Conservation (phyloP, 1,284 basidiomycete species). For the Cryptococcus deneoformans region DNA sequence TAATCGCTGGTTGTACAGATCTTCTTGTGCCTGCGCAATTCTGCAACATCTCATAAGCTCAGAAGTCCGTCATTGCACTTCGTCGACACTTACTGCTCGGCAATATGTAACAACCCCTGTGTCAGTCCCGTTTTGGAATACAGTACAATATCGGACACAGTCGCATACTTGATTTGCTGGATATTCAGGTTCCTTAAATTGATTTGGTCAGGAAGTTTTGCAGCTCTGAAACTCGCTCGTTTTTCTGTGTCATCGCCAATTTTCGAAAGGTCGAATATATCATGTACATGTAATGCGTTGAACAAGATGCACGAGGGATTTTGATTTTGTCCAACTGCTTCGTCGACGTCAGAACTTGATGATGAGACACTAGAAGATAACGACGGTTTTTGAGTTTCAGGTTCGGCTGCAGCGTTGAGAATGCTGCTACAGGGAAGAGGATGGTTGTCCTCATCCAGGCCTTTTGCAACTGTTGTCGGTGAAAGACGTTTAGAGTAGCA, state of each 20-base stretch:
- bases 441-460: constrained; percentile 18
- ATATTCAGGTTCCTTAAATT: constrained; percentile 49
- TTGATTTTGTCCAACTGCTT: constrained; percentile 21
- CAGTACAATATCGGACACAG: constrained; percentile 82
- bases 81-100: constrained; percentile 44
- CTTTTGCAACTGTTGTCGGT: constrained; percentile 13
- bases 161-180: constrained; percentile 72
- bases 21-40: constrained; percentile 46
- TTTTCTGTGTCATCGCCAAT: neutral
- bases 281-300: constrained; percentile 45
- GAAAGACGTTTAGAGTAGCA: constrained; percentile 37
- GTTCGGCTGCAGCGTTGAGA: neutral
- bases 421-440: constrained; percentile 17
- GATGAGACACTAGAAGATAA: neutral
- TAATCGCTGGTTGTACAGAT: constrained; percentile 40
- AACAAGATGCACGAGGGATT: constrained; percentile 42
- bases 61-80: neutral
- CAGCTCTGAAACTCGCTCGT: constrained; percentile 33
- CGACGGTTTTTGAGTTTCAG: neutral
- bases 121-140: constrained; percentile 62
- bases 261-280: constrained; percentile 44
- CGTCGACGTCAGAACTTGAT: constrained; percentile 7
- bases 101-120: constrained; percentile 52
- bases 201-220: constrained; percentile 43
- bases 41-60: constrained; percentile 9